Percentiles rank a stretch among this genome's conserved stretches.
Conservation (phyloP, 139 green algal genomes). For the Marvania coccoides region DNA sequence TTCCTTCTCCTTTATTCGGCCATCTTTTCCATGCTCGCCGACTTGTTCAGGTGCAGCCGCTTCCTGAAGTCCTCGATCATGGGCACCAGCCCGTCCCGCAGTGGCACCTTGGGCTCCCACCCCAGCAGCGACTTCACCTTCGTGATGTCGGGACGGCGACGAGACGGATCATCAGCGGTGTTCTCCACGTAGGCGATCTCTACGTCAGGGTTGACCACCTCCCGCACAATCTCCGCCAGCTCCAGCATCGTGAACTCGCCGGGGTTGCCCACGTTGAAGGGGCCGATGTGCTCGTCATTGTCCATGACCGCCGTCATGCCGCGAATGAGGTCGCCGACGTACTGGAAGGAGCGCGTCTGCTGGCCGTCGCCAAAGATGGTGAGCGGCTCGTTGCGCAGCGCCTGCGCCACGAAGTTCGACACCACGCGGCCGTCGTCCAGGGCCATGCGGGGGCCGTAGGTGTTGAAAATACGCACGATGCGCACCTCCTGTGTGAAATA, state of each 20-base stretch:
- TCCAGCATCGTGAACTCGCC: conserved; percentile 99
- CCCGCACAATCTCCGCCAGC: conserved; percentile 83
- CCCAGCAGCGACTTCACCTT: conserved; percentile 75
- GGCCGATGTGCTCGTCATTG: conserved; percentile 82
- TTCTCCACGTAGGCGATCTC: conserved; percentile 83
- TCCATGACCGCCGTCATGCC: conserved; percentile 80
- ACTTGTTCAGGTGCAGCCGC: conserved; percentile 47
- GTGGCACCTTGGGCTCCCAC: conserved; percentile 89
- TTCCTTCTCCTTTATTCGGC: no score
- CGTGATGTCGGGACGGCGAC: conserved; percentile 77
- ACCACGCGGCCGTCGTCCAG: conserved; percentile 98
- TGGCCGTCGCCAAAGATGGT: conserved; percentile 94
- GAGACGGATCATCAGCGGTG: conserved; percentile 90
- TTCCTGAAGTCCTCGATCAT: conserved; percentile 97
- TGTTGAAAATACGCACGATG: conserved; percentile 99
- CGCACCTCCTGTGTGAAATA: conserved; percentile 57
- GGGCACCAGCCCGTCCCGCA: conserved; percentile 75
- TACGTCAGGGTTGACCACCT: conserved; percentile 78
- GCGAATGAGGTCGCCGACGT: conserved; percentile 82
- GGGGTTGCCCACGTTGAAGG: conserved; percentile 98
- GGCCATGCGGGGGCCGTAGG: conserved; percentile 94
- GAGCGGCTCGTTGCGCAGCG: conserved; percentile 71
- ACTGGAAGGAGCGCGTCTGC: conserved; percentile 98
- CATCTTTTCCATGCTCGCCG: no score
- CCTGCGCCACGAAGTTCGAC: conserved; percentile 95